A percentile compares a stretch with the other conserved stretches of the same genome.
Evolutionary conservation across 257 asterid genomes (phyloP).

Genomic region (Anisodus acutangulus): DNA sequence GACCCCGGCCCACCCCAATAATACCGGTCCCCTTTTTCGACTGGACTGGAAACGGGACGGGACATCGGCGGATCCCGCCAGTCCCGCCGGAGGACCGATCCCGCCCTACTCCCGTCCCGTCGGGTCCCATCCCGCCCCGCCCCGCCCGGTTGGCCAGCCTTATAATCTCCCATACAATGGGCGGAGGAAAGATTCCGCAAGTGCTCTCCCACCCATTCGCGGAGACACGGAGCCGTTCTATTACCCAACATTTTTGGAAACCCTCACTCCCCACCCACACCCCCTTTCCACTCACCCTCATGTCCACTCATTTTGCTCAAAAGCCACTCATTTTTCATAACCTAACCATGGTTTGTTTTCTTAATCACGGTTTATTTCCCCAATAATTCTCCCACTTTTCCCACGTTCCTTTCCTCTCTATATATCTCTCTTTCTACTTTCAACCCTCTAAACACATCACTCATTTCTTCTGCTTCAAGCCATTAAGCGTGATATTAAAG

Average conservation of each 20-base stretch:
- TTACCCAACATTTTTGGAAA: conserved; percentile 68
- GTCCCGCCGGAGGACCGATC: no score
- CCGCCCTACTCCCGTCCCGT: no score
- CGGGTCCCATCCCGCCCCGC: no score
- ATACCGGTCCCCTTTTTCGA: no score
- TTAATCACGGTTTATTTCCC: conserved; percentile 33
- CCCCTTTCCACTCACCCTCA: neutral
- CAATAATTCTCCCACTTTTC: conserved; percentile 32
- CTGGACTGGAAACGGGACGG: no score
- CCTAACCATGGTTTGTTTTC: neutral
- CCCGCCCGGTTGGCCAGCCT: no score
- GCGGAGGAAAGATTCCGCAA: conserved; percentile 33
- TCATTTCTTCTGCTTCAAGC: conserved; percentile 21
- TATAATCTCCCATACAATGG: conserved; percentile 34
- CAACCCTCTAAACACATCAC: neutral
- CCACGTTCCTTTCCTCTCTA: conserved; percentile 31
- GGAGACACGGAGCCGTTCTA: conserved; percentile 77
- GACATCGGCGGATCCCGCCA: no score
- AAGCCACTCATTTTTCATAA: neutral
- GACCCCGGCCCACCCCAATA: no score
- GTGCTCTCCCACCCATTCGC: conserved; percentile 46
- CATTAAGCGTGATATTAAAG: neutral
- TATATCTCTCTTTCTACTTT: conserved; percentile 33
- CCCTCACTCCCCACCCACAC: neutral
- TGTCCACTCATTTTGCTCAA: conserved; percentile 34